A percentile compares a stretch with the other conserved stretches of the same genome.
Evolutionary conservation across 2,329 filamentous ascomycete genomes (phyloP).

Genomic region (Sordariomycetes sp.): DNA sequence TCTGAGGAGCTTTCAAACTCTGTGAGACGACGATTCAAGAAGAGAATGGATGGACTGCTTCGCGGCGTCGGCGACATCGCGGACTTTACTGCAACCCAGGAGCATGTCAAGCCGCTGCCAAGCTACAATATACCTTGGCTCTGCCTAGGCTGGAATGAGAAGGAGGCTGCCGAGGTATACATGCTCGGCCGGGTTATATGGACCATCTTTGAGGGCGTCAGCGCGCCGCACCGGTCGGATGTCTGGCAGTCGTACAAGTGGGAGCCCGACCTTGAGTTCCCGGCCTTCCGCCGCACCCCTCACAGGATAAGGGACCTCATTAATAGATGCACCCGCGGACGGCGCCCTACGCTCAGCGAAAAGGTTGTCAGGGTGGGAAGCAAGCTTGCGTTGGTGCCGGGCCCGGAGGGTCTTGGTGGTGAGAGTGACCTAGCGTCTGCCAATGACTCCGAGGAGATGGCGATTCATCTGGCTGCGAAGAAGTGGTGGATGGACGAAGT

Average conservation of each 20-base stretch:
- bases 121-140: constrained; percentile 38
- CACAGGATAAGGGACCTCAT: constrained; percentile 30
- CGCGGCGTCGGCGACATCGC: constrained; percentile 27
- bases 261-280: constrained; percentile 43
- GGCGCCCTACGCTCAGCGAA: constrained; percentile 27
- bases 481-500: constrained; percentile 37
- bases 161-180: constrained; percentile 46
- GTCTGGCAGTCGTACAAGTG: constrained; percentile 46
- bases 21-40: constrained; percentile 24
- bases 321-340: constrained; percentile 35
- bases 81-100: background rate
- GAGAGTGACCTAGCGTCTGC: background rate
- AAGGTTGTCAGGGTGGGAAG: constrained; percentile 29
- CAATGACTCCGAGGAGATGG: background rate
- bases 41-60: constrained; percentile 26
- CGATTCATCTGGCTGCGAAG: constrained; percentile 14
- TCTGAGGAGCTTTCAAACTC: constrained; percentile 29
- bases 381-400: constrained; percentile 23
- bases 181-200: constrained; percentile 49
- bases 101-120: background rate
- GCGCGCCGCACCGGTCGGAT: constrained; percentile 40
- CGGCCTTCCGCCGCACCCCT: constrained; percentile 33
- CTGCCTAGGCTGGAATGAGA: constrained; percentile 33
- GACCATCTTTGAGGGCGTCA: constrained; percentile 49
- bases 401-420: background rate